These are phyloP conservation scores for Inga leiocalycina DNA, from an alignment of 306 rosid species.

Conservation along the genomic window DNA sequence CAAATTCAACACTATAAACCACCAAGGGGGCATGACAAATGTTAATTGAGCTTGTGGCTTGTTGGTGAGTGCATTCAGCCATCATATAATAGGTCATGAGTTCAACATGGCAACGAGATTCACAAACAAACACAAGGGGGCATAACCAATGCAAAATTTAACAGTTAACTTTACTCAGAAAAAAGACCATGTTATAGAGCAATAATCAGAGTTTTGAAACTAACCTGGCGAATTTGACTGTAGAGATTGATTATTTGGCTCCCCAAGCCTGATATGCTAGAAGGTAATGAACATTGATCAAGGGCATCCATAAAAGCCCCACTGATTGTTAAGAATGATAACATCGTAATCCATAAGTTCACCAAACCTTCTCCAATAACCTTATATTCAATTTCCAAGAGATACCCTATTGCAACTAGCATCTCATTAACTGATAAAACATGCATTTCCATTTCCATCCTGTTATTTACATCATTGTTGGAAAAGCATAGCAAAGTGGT, in stretches of 20 bases:
- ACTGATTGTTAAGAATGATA: constrained; percentile 62
- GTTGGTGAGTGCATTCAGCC: not conserved
- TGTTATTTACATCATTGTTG: constrained; percentile 41
- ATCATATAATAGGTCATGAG: not conserved
- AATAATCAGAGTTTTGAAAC: constrained; percentile 39
- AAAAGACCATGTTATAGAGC: constrained; percentile 13
- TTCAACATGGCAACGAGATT: not conserved
- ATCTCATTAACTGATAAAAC: constrained; percentile 56
- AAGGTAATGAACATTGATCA: constrained; percentile 46
- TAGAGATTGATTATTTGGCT: constrained; percentile 72
- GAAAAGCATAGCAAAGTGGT: constrained; percentile 45
- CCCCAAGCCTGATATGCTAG: constrained; percentile 56
- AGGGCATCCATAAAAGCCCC: constrained; percentile 41
- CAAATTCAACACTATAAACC: constrained; percentile 4
- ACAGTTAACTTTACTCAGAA: not conserved
- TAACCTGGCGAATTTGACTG: constrained; percentile 93
- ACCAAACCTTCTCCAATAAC: constrained; percentile 73
- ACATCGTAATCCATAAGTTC: constrained; percentile 65
- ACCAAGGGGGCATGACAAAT: constrained; percentile 8
- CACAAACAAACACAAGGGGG: not conserved
- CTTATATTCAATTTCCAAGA: constrained; percentile 82
- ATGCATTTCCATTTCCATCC: constrained; percentile 36
- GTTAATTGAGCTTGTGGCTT: not conserved
- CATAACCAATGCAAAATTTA: constrained; percentile 26
- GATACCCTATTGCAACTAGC: constrained; percentile 61